Evolutionary conservation across 108 stramenopile species (phyloP).

Genomic region (Pelagomonas calceolata): DNA sequence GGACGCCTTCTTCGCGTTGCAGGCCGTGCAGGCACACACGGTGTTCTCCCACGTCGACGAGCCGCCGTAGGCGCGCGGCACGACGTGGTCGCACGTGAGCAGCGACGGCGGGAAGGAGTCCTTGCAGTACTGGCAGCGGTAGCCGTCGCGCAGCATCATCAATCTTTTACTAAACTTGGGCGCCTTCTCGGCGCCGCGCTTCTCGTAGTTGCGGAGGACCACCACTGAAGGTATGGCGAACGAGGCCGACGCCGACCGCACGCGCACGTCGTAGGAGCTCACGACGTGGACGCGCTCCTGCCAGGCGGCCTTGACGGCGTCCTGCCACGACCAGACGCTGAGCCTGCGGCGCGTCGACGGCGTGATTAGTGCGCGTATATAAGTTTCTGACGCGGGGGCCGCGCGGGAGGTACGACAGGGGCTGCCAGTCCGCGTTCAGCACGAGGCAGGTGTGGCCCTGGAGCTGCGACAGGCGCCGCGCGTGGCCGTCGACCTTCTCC

Average conservation of each 20-base stretch:
- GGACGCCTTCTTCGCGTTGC: background rate
- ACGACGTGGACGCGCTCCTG: slow-evolving; percentile 30
- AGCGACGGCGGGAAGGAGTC: background rate
- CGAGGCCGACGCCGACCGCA: slow-evolving; percentile 16
- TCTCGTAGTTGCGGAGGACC: slow-evolving; percentile 26
- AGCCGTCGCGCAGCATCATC: slow-evolving; percentile 26
- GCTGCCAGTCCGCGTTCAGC: slow-evolving; percentile 39
- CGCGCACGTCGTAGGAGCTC: slow-evolving; percentile 20
- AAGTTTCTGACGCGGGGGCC: no score
- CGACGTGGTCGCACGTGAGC: slow-evolving; percentile 3
- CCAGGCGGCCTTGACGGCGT: slow-evolving; percentile 36
- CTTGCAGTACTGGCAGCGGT: slow-evolving; percentile 31
- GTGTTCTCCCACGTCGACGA: background rate
- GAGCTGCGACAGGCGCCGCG: no score
- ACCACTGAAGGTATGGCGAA: slow-evolving; percentile 30
- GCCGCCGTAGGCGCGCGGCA: background rate
- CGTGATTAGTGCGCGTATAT: no score
- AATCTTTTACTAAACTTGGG: slow-evolving; percentile 28
- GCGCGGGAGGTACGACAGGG: slow-evolving; percentile 34
- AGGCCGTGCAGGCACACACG: background rate
- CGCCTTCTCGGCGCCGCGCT: slow-evolving; percentile 3
- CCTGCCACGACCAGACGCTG: slow-evolving; percentile 19
- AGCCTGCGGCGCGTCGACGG: no score
- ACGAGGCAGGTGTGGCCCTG: slow-evolving; percentile 19
- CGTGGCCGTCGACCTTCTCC: no score